Evolutionary conservation across 805 yeast genomes (phyloP).

Genomic region (Debaryomyces hansenii): DNA sequence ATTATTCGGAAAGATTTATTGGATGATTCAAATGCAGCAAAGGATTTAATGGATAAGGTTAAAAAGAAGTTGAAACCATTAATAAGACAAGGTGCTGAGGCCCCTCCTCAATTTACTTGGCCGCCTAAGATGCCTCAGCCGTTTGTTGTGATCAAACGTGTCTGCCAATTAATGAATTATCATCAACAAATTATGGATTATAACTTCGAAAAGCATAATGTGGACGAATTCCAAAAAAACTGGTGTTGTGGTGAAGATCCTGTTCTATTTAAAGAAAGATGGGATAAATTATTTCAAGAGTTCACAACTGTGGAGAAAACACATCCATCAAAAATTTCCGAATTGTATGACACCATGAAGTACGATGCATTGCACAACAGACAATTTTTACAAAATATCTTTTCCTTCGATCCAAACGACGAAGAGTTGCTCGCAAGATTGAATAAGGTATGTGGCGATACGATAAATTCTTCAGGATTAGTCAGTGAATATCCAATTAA

Average conservation of each 20-base stretch:
- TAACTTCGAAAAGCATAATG: constrained; percentile 70
- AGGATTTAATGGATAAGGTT: constrained; percentile 95
- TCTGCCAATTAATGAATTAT: constrained; percentile 92
- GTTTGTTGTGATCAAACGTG: constrained; percentile 87
- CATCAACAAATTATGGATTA: constrained; percentile 81
- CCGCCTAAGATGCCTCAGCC: constrained; percentile 99
- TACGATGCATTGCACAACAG: constrained; percentile 96
- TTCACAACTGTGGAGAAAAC: constrained; percentile 92
- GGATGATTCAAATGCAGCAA: constrained; percentile 98
- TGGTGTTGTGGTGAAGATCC: constrained; percentile 99
- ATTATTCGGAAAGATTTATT: constrained; percentile 84
- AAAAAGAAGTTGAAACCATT: constrained; percentile 94
- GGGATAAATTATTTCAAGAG: constrained; percentile 95
- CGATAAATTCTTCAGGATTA: constrained; percentile 50
- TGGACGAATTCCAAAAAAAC: constrained; percentile 62
- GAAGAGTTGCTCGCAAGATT: constrained; percentile 31
- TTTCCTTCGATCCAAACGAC: constrained; percentile 58
- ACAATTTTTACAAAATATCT: constrained; percentile 79
- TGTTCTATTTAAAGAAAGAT: constrained; percentile 82
- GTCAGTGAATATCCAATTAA: constrained; percentile 75
- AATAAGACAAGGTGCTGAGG: constrained; percentile 91
- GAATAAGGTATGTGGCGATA: constrained; percentile 43
- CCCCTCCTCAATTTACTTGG: constrained; percentile 98
- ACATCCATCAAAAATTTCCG: constrained; percentile 96
- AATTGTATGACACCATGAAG: constrained; percentile 96